Conservation (phyloP, 768 basidiomycete species). For the Lentinus tigrinus region DNA sequence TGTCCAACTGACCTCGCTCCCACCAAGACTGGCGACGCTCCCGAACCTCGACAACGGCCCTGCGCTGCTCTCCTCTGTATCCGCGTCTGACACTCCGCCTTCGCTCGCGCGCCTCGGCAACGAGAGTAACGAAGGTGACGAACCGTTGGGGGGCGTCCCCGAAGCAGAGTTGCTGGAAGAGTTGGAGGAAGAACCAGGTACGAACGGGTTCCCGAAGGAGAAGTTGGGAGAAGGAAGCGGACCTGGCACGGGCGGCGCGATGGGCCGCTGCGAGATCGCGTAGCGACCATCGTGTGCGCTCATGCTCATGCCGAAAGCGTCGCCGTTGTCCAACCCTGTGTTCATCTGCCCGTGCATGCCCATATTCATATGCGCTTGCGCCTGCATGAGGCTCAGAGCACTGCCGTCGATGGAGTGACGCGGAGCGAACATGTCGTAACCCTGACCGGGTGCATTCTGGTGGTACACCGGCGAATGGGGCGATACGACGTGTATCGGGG, state of each 20-base stretch:
- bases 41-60: slow-evolving; percentile 24
- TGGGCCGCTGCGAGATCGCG: slow-evolving; percentile 18
- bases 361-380: slow-evolving; percentile 15
- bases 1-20: slow-evolving; percentile 30
- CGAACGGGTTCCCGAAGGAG: slow-evolving; percentile 27
- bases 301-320: neutral
- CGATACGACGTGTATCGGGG: slow-evolving; percentile 2
- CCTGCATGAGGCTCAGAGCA: slow-evolving; percentile 10
- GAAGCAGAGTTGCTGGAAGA: slow-evolving; percentile 12
- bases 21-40: slow-evolving; percentile 25
- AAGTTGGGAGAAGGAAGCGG: slow-evolving; percentile 28
- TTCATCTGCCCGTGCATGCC: slow-evolving; percentile 1
- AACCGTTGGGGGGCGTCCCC: slow-evolving; percentile 14
- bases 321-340: neutral
- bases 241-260: slow-evolving; percentile 22
- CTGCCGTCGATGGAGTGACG: slow-evolving; percentile 15
- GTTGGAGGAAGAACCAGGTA: slow-evolving; percentile 14
- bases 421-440: slow-evolving; percentile 12
- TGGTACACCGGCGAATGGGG: slow-evolving; percentile 7
- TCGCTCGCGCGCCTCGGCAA: slow-evolving; percentile 9
- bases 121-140: slow-evolving; percentile 18
- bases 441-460: slow-evolving; percentile 1
- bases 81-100: slow-evolving; percentile 18
- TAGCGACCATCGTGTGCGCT: slow-evolving; percentile 5
- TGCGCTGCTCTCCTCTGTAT: slow-evolving; percentile 23